Evolutionary conservation across 345 rosid species (phyloP).

Genomic region (Eucalyptus urophylla): DNA sequence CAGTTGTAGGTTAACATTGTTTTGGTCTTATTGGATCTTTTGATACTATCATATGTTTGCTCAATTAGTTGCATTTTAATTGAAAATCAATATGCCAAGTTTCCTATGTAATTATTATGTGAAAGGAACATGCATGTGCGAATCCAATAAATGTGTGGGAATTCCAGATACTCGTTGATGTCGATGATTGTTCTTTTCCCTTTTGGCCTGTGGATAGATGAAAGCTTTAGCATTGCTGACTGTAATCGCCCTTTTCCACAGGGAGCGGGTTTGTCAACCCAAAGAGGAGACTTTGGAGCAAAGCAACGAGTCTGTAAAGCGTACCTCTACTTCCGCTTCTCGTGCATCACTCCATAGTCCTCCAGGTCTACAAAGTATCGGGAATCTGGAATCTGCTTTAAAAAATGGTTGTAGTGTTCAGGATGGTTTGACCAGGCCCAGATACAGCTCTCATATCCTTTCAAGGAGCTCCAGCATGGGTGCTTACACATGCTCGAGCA

Average conservation of each 20-base stretch:
- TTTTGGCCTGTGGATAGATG: not conserved
- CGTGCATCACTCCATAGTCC: slow-evolving; percentile 36
- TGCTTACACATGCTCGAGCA: slow-evolving; percentile 51
- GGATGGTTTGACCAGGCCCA: slow-evolving; percentile 12
- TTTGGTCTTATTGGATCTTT: not conserved
- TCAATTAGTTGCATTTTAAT: not conserved
- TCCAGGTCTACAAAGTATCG: slow-evolving; percentile 10
- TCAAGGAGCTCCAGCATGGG: slow-evolving; percentile 63
- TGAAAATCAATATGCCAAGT: not conserved
- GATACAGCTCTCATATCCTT: slow-evolving; percentile 32
- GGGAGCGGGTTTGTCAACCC: slow-evolving; percentile 59
- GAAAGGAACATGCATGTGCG: not conserved
- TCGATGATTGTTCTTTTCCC: not conserved
- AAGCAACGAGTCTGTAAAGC: slow-evolving; percentile 12
- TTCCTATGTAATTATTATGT: not conserved
- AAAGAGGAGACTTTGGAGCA: slow-evolving; percentile 35
- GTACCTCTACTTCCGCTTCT: slow-evolving; percentile 12
- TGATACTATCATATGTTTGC: not conserved
- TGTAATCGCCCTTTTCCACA: not conserved
- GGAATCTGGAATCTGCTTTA: slow-evolving; percentile 13
- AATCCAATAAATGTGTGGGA: not conserved
- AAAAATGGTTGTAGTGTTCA: slow-evolving; percentile 21
- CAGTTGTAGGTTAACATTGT: not conserved
- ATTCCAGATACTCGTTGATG: not conserved
- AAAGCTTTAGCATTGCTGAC: not conserved